Evolutionary conservation across 805 yeast genomes (phyloP).

Genomic region (Saccharomycopsis sp.): DNA sequence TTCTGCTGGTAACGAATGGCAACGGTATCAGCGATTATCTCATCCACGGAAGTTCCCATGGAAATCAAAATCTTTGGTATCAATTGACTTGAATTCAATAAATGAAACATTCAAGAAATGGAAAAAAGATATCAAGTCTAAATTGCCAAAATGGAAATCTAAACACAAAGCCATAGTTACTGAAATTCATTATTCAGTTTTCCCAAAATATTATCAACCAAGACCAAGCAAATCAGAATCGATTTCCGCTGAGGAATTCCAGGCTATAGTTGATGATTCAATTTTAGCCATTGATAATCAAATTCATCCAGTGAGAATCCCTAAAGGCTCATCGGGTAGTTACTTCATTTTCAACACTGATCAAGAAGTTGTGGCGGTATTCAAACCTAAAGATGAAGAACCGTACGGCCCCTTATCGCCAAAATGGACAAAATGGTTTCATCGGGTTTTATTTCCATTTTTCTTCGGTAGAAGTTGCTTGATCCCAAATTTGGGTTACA

Average conservation of each 20-base stretch:
- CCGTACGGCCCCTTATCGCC: conserved; percentile 76
- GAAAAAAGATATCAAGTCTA: conserved; percentile 22
- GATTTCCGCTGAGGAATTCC: too few species aligned
- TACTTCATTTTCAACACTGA: conserved; percentile 44
- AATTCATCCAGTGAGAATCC: conserved; percentile 44
- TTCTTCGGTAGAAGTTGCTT: conserved; percentile 69
- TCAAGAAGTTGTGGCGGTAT: conserved; percentile 45
- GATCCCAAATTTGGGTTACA: conserved; percentile 65
- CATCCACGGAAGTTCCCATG: too few species aligned
- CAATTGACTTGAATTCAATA: conserved; percentile 3
- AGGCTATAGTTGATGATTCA: conserved; percentile 37
- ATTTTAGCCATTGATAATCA: conserved; percentile 39
- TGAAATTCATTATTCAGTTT: conserved; percentile 52
- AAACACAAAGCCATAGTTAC: conserved; percentile 25
- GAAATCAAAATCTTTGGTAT: conserved; percentile 15
- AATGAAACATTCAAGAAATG: conserved; percentile 24
- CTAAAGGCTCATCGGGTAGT: conserved; percentile 66
- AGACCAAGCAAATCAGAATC: too few species aligned
- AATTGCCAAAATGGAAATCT: conserved; percentile 27
- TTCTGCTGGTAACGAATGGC: too few species aligned
- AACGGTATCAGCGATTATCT: too few species aligned
- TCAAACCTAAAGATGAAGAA: conserved; percentile 76
- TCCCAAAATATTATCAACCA: too few species aligned
- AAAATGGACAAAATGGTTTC: conserved; percentile 76
- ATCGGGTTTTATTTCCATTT: conserved; percentile 68